These are phyloP conservation scores for Lachancea kluyveri DNA, from an alignment of 805 yeast genomes.

Conservation along the genomic window DNA sequence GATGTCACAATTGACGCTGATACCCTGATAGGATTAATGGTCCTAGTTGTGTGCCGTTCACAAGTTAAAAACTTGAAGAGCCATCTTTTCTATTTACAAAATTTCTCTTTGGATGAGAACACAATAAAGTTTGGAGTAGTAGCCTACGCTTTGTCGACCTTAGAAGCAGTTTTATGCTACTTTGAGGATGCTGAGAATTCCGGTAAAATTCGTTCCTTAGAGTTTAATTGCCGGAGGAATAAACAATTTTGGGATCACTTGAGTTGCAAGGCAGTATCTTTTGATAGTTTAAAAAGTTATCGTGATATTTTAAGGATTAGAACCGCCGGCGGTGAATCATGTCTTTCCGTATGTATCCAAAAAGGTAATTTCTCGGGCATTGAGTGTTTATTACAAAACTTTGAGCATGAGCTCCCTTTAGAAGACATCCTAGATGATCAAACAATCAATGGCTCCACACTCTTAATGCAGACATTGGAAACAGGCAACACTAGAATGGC, in stretches of 20 bases:
- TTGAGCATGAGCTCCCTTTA: conserved; percentile 46
- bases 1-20: conserved; percentile 65
- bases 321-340: conserved; percentile 61
- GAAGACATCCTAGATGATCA: conserved; percentile 66
- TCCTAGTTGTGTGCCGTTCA: conserved; percentile 64
- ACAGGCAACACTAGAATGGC: conserved; percentile 44
- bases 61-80: conserved; percentile 51
- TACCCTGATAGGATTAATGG: conserved; percentile 62
- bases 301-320: conserved; percentile 32
- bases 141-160: conserved; percentile 76
- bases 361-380: conserved; percentile 42
- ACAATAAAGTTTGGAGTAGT: conserved; percentile 49
- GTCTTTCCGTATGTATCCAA: conserved; percentile 56
- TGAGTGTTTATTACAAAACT: conserved; percentile 37
- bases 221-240: conserved; percentile 45
- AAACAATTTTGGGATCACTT: conserved; percentile 48
- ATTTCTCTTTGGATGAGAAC: conserved; percentile 42
- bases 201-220: conserved; percentile 31
- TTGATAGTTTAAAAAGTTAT: conserved; percentile 24
- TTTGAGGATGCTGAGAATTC: conserved; percentile 31
- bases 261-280: conserved; percentile 17
- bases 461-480: conserved; percentile 58
- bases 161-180: conserved; percentile 75
- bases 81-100: conserved; percentile 60
- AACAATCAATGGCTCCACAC: conserved; percentile 45